Evolutionary conservation across 306 rosid genomes (phyloP).

Genomic region (Trifolium pratense): DNA sequence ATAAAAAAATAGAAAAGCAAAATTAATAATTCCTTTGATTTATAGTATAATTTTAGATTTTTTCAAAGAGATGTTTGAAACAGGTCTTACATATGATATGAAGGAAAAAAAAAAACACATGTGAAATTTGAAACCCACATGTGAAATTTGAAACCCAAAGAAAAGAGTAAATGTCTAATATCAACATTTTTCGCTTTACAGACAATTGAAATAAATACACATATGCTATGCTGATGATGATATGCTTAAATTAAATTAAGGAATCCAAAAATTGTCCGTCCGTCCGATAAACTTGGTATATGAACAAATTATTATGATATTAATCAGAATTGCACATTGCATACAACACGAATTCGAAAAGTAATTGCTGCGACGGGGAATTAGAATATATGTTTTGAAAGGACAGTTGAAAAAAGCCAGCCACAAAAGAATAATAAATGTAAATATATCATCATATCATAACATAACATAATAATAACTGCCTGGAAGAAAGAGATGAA

Average conservation of each 20-base stretch:
- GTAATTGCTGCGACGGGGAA: neutral
- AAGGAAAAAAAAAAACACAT: conserved; percentile 30
- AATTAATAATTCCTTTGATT: too few relatives aligned
- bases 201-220: neutral
- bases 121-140: too few relatives aligned
- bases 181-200: neutral
- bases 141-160: conserved; percentile 32
- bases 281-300: neutral
- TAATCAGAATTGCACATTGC: conserved; percentile 13
- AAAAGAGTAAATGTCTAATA: conserved; percentile 21
- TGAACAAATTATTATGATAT: conserved; percentile 30
- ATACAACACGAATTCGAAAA: conserved; percentile 11
- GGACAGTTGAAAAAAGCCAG: neutral
- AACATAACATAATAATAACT: neutral
- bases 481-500: conserved; percentile 25
- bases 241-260: conserved; percentile 4
- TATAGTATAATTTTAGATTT: conserved; percentile 1
- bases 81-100: too few relatives aligned
- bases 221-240: neutral
- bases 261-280: conserved; percentile 46
- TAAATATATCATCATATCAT: conserved; percentile 7
- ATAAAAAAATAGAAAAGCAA: too few relatives aligned
- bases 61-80: too few relatives aligned
- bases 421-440: neutral
- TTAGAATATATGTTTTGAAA: conserved; percentile 27